Evolutionary conservation across 306 rosid genomes (phyloP).

Genomic region (Cucurbita ficifolia): DNA sequence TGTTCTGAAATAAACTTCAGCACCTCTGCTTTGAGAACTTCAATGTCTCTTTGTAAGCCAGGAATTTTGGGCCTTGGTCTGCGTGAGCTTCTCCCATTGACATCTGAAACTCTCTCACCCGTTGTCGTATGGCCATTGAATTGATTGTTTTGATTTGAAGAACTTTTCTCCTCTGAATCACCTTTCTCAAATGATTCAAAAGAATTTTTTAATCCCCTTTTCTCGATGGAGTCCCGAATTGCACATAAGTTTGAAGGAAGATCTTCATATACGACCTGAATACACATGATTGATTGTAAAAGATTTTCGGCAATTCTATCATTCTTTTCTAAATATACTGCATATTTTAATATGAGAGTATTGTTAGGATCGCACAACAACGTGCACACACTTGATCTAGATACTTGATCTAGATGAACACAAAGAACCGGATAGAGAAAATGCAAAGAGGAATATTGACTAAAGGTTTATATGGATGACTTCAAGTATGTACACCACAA

Average conservation of each 20-base stretch:
- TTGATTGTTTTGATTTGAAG: constrained; percentile 14
- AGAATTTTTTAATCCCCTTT: constrained; percentile 17
- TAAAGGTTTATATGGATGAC: too few relatives aligned
- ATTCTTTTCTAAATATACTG: background rate
- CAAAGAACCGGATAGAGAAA: too few relatives aligned
- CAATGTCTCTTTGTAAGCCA: constrained; percentile 70
- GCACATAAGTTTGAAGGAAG: constrained; percentile 87
- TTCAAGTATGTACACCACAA: too few relatives aligned
- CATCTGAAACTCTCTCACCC: constrained; percentile 14
- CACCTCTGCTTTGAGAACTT: constrained; percentile 61
- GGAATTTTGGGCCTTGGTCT: constrained; percentile 56
- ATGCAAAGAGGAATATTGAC: too few relatives aligned
- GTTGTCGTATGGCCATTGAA: constrained; percentile 11
- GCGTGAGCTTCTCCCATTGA: constrained; percentile 19
- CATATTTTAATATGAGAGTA: background rate
- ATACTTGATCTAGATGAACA: too few relatives aligned
- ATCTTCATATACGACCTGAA: constrained; percentile 82
- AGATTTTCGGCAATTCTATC: background rate
- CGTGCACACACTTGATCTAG: too few relatives aligned
- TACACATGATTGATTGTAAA: background rate
- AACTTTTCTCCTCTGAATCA: constrained; percentile 17
- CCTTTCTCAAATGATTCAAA: constrained; percentile 18
- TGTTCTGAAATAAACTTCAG: constrained; percentile 54
- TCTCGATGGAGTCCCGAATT: constrained; percentile 62
- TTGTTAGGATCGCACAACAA: too few relatives aligned